These are phyloP conservation scores for Cryptococcus sp. DNA, from an alignment of 1,284 basidiomycete species.

Conservation along the genomic window DNA sequence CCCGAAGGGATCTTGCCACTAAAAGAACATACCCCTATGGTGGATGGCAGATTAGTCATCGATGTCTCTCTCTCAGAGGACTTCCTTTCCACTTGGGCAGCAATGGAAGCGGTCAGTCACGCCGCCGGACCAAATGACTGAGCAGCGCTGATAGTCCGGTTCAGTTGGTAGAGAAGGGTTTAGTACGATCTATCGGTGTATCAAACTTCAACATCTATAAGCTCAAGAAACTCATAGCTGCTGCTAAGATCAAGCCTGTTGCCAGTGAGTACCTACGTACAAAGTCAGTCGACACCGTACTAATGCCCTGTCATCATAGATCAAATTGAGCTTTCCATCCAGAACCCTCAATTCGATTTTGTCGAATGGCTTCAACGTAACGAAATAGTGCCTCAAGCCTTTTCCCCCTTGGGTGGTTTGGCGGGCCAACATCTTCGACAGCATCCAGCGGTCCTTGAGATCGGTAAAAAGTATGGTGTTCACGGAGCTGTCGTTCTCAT, in stretches of 20 bases:
- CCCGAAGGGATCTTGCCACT: constrained; percentile 1
- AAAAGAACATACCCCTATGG: constrained; percentile 6
- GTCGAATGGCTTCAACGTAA: constrained; percentile 61
- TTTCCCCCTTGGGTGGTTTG: constrained; percentile 63
- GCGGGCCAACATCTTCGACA: constrained; percentile 69
- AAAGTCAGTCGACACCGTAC: neutral
- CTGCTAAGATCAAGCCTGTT: constrained; percentile 55
- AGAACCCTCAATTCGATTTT: constrained; percentile 74
- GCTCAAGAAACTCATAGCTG: constrained; percentile 65
- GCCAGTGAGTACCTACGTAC: constrained; percentile 52
- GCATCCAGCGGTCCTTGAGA: constrained; percentile 59
- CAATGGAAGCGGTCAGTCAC: constrained; percentile 56
- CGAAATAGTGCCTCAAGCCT: constrained; percentile 66
- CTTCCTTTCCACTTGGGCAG: constrained; percentile 63
- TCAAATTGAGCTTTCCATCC: constrained; percentile 73
- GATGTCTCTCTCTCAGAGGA: constrained; percentile 59
- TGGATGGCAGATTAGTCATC: constrained; percentile 3
- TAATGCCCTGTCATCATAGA: constrained; percentile 2
- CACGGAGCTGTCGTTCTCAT: constrained; percentile 71
- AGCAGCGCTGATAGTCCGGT: neutral
- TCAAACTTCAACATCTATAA: constrained; percentile 64
- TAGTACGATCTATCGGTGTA: constrained; percentile 62
- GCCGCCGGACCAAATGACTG: neutral
- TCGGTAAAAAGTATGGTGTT: constrained; percentile 63
- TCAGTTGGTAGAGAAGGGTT: constrained; percentile 39